These are phyloP conservation scores for Sarocladium kiliense DNA, from an alignment of 2,329 filamentous ascomycete species.

Conservation along the genomic window DNA sequence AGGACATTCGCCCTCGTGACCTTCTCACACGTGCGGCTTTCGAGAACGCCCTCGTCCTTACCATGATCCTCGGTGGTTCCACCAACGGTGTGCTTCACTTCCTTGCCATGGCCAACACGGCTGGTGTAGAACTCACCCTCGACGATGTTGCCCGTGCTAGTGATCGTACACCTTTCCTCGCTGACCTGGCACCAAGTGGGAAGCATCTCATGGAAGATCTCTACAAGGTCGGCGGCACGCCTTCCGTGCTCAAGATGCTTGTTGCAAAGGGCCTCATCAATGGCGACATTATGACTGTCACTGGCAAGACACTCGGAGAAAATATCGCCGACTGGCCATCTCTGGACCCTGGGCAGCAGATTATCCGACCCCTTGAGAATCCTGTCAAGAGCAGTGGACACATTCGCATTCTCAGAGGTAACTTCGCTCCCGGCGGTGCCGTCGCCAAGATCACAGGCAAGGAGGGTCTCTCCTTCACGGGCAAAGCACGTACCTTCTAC, in stretches of 20 bases:
- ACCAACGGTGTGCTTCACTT: conserved; percentile 89
- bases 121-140: conserved; percentile 68
- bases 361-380: conserved; percentile 75
- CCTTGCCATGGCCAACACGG: conserved; percentile 84
- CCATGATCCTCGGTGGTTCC: conserved; percentile 85
- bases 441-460: conserved; percentile 95
- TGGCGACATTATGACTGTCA: conserved; percentile 74
- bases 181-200: conserved; percentile 78
- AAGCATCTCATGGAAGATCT: conserved; percentile 86
- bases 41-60: conserved; percentile 84
- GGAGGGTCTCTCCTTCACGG: conserved; percentile 78
- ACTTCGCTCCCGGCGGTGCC: conserved; percentile 78
- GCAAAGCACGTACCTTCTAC: conserved; percentile 77
- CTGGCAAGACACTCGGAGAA: conserved; percentile 82
- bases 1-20: conserved; percentile 74
- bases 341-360: conserved; percentile 70
- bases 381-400: conserved; percentile 86
- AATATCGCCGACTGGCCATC: conserved; percentile 74
- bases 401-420: conserved; percentile 81
- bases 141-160: conserved; percentile 80
- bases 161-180: conserved; percentile 79
- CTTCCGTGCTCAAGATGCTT: conserved; percentile 79
- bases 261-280: conserved; percentile 72
- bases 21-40: conserved; percentile 76
- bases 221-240: conserved; percentile 79